Conservation (phyloP, 495 filamentous ascomycete genomes). For the Aspergillus homomorphus region DNA sequence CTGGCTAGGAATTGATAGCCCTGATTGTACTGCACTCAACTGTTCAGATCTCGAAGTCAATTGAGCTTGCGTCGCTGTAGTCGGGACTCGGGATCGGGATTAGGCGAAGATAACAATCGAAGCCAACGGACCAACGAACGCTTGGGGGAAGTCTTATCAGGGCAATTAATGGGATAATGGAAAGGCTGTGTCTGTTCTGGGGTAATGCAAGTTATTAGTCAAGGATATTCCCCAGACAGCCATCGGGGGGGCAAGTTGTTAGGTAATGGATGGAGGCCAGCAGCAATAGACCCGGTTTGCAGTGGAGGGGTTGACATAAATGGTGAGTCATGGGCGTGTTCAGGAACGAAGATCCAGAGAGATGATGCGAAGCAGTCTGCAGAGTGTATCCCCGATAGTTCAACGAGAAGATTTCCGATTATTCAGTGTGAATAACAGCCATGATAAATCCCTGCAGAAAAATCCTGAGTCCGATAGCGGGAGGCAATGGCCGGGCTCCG, state of each 20-base stretch:
- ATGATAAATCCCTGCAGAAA: background rate
- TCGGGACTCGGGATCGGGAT: too few relatives aligned
- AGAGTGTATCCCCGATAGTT: background rate
- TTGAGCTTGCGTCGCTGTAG: too few relatives aligned
- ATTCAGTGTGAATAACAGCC: background rate
- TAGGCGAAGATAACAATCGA: too few relatives aligned
- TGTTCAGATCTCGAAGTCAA: too few relatives aligned
- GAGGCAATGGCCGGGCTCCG: slow-evolving; percentile 19
- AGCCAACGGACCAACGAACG: background rate
- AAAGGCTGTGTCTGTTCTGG: too few relatives aligned
- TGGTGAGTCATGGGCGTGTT: background rate
- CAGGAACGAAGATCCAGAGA: background rate
- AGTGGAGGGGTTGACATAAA: background rate
- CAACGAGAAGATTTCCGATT: background rate
- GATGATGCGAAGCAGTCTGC: too few relatives aligned
- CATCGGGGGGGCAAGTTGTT: background rate
- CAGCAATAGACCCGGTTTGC: background rate
- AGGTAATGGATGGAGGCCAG: slow-evolving; percentile 1
- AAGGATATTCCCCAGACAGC: background rate
- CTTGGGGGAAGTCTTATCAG: background rate
- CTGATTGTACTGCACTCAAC: too few relatives aligned
- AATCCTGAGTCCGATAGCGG: slow-evolving; percentile 19
- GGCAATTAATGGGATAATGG: background rate
- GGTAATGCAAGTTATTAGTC: background rate
- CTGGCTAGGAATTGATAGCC: too few relatives aligned